Evolutionary conservation across 2,329 filamentous ascomycete genomes (phyloP), one percentile per base, ranked within the genome.

Genomic region (Claviceps sp.): DNA sequence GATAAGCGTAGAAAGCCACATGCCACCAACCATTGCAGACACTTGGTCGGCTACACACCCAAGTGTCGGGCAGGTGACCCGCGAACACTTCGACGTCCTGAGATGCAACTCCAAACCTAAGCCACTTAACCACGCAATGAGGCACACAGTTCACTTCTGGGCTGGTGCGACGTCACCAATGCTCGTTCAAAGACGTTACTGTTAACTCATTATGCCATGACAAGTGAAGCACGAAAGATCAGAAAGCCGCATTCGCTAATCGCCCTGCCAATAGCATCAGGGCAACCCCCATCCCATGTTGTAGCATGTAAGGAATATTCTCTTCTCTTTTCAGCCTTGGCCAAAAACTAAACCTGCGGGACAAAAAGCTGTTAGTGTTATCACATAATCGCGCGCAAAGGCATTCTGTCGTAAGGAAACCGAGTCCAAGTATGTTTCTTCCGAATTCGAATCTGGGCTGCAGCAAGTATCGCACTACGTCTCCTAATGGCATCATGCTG

Each of bases 1-100:
- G 30, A 34, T 34, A 11, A 34, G 30, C 3, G 30, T 34, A 48
- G 24, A 16, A 41, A 41, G 38, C 16, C 6, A 41, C 22, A 5
- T 14, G 11, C 20, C 42, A 45, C 22, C 16, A 45, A 30, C 34
- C 20, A 30, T 9, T 22, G 24, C 5, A 14, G 41, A 43, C 50
- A 44, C 44, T 36, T 48, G 50, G 42, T 37, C 8, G 24, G 38
- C 50, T 44, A 26, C 43, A 38, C 40, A 26, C 20, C n/a, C 50
- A 18, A 52, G 45, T 52, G 50, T 16, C 8, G 41, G 30, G 24
- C 50, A 47, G 45, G 38, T 52, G 50, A 41, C 45, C 43, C 24
- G 44, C 43, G 37, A 30, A 48, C 20, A 24, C 44, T 18, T 34
- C 9, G 44, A 30, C 34, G 5, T 24, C 41, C 9, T 11, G 30